Evolutionary conservation across 2,329 filamentous ascomycete species (phyloP).

Genomic region (Myriosclerotinia scirpicola): DNA sequence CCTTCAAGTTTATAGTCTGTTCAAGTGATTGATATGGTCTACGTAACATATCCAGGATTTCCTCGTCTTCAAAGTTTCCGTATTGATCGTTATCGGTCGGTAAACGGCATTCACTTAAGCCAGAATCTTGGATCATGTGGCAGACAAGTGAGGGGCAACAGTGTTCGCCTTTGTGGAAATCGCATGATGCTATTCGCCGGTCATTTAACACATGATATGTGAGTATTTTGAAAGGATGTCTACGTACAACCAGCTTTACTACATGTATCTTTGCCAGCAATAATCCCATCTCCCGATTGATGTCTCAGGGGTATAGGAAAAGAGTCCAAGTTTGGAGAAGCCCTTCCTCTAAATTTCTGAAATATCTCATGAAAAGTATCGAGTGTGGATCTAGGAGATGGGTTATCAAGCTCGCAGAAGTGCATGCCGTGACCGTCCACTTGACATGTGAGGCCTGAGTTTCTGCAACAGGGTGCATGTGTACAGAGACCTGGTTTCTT

Average conservation of each 20-base stretch:
- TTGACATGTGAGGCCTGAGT: neutral
- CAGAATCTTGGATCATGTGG: too few relatives aligned
- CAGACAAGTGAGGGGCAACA: conserved; percentile 8
- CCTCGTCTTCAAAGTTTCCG: neutral
- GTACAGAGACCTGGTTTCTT: neutral
- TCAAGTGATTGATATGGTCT: conserved; percentile 6
- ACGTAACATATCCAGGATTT: neutral
- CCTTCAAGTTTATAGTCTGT: neutral
- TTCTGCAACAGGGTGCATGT: neutral
- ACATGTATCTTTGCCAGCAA: neutral
- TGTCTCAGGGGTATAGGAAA: neutral
- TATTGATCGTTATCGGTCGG: neutral
- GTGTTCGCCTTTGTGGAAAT: neutral
- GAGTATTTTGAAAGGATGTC: neutral
- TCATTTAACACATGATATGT: neutral
- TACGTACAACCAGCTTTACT: neutral
- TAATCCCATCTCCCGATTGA: neutral
- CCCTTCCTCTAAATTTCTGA: neutral
- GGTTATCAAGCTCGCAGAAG: neutral
- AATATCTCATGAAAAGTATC: neutral
- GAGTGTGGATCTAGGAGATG: neutral
- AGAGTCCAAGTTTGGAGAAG: too few relatives aligned
- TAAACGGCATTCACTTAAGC: neutral
- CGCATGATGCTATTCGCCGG: neutral
- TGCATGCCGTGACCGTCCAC: conserved; percentile 3